Conservation (phyloP, 495 filamentous ascomycete genomes). For the Neurospora cerealis region DNA sequence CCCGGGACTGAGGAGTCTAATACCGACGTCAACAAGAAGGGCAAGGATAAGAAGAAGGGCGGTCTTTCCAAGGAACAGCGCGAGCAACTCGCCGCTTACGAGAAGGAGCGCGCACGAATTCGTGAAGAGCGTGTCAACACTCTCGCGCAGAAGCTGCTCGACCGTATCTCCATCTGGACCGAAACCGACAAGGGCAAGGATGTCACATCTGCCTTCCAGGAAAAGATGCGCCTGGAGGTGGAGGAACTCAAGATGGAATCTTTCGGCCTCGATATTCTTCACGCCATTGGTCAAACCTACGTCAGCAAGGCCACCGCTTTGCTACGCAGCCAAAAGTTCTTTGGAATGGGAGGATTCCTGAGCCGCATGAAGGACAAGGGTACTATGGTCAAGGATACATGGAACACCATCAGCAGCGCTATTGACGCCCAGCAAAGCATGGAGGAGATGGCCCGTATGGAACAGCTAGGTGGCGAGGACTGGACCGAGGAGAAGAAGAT, state of each 20-base stretch:
- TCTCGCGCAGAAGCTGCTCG: slow-evolving; percentile 72
- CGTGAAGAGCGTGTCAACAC: slow-evolving; percentile 87
- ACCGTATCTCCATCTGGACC: slow-evolving; percentile 91
- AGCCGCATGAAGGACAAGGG: slow-evolving; percentile 93
- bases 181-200: slow-evolving; percentile 85
- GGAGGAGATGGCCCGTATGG: slow-evolving; percentile 96
- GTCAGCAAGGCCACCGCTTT: slow-evolving; percentile 76
- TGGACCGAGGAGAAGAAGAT: slow-evolving; percentile 98
- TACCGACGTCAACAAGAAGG: slow-evolving; percentile 52
- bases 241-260: slow-evolving; percentile 99
- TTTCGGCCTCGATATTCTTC: slow-evolving; percentile 93
- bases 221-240: slow-evolving; percentile 88
- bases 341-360: slow-evolving; percentile 93
- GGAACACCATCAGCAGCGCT: slow-evolving; percentile 94
- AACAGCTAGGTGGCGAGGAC: slow-evolving; percentile 90
- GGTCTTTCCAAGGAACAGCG: slow-evolving; percentile 80
- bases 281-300: slow-evolving; percentile 88
- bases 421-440: slow-evolving; percentile 97
- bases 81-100: slow-evolving; percentile 79
- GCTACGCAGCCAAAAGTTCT: slow-evolving; percentile 90
- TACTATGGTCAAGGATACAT: slow-evolving; percentile 91
- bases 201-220: slow-evolving; percentile 80
- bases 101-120: slow-evolving; percentile 70
- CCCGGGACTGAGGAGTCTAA: slow-evolving; percentile 67
- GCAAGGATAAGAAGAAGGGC: slow-evolving; percentile 66